Evolutionary conservation across 2,329 filamentous ascomycete species (phyloP), one percentile per base, ranked within the genome.

Genomic region (Ilyonectria mors-panacis): DNA sequence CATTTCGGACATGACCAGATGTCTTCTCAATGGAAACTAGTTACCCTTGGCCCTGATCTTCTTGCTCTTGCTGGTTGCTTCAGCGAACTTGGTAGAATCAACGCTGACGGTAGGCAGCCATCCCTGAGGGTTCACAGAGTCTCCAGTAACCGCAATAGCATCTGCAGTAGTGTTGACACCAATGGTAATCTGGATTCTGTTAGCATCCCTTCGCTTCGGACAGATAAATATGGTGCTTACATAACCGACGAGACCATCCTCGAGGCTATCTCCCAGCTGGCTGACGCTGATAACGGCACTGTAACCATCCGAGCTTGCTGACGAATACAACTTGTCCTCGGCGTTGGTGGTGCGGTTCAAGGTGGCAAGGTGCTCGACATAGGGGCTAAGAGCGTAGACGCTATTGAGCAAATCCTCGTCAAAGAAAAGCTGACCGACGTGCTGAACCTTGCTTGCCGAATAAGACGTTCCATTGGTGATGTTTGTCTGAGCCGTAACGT

Each of bases 401-500:
- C 12, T 26, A 39, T 64, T 64, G 26, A 64, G 55, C 26, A 64
- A 19, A 23, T 64, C 62, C 48, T 64, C 62, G 9, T 64, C 62
- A 21, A 64, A 64, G 47, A 64, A 64, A 15, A 64, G 55, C 42
- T 64, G 62, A 30, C 62, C 62, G 17, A 64, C 58, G 37, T 64
- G 55, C 47, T 59, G 62, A 6, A 64, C 42, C 50, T 51, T 56
- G 44, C 65, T 67, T 33, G 59, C 44, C n/a, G 60, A 64, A 37
- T 57, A 67, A 4, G 57, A 64, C 4, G 65, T 65, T 3, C 65
- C 60, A 26, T 64, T 60, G 42, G 65, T 56, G 26, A 67, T 53
- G 56, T 67, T 64, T 7, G 65, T 65, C 44, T 67, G 65, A 26
- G 50, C 60, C 2, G 65, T 65, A 21, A 65, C 44, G 23, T 67